These are phyloP conservation scores for Pseudohyphozyma bogoriensis DNA, from an alignment of 768 basidiomycete genomes.

Conservation along the genomic window DNA sequence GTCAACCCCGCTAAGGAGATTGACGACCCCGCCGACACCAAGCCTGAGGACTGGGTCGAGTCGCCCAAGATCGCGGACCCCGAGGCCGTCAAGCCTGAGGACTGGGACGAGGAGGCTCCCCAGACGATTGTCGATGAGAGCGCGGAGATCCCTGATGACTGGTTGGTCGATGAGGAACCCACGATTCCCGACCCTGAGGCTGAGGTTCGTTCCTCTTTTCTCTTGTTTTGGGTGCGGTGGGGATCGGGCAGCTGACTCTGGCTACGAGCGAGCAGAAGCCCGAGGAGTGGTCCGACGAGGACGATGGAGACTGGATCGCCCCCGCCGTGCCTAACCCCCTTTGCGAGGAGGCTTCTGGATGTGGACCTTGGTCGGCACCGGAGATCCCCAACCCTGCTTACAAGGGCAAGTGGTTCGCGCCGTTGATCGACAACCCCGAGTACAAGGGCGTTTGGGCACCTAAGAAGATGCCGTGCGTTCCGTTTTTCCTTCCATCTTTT, in stretches of 20 bases:
- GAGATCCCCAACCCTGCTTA: slow-evolving; percentile 43
- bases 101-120: slow-evolving; percentile 97
- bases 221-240: neutral
- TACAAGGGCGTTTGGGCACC: slow-evolving; percentile 96
- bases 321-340: slow-evolving; percentile 82
- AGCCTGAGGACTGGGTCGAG: slow-evolving; percentile 91
- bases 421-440: slow-evolving; percentile 89
- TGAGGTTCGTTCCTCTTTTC: slow-evolving; percentile 43
- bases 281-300: slow-evolving; percentile 99
- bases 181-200: slow-evolving; percentile 71
- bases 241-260: slow-evolving; percentile 1
- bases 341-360: slow-evolving; percentile 73
- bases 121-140: slow-evolving; percentile 81
- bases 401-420: slow-evolving; percentile 94
- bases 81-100: slow-evolving; percentile 54
- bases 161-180: slow-evolving; percentile 80
- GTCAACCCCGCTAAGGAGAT: slow-evolving; percentile 91
- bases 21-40: slow-evolving; percentile 79
- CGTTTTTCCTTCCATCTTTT: neutral
- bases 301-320: slow-evolving; percentile 96
- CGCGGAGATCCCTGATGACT: slow-evolving; percentile 82
- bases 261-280: slow-evolving; percentile 55
- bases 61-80: slow-evolving; percentile 56
- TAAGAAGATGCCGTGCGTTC: slow-evolving; percentile 53
- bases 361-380: slow-evolving; percentile 75